These are phyloP conservation scores for Aspergillus pseudoterreus DNA, from an alignment of 2,329 filamentous ascomycete species.

Conservation along the genomic window DNA sequence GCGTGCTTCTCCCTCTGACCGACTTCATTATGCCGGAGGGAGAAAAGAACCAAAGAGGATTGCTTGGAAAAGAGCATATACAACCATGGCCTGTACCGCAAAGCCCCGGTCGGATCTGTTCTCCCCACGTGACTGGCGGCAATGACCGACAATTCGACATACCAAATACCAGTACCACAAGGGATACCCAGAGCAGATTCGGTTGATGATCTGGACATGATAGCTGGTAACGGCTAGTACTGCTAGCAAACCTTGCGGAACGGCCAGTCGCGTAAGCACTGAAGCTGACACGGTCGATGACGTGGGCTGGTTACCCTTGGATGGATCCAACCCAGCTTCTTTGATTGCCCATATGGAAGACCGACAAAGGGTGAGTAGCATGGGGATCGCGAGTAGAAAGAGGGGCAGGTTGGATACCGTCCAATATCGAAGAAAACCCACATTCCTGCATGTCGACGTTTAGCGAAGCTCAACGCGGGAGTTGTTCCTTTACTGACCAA, in stretches of 20 bases:
- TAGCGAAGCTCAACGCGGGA: not conserved
- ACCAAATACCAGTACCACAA: constrained; percentile 86
- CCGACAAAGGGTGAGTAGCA: constrained; percentile 63
- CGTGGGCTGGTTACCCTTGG: constrained; percentile 6
- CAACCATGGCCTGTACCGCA: constrained; percentile 65
- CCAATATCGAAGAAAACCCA: constrained; percentile 89
- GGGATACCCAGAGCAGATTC: constrained; percentile 82
- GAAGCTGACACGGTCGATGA: constrained; percentile 20
- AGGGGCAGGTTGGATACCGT: constrained; percentile 79
- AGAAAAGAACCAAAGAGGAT: constrained; percentile 85
- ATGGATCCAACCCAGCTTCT: constrained; percentile 14
- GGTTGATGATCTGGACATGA: constrained; percentile 90
- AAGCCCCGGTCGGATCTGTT: constrained; percentile 17
- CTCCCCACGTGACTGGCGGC: constrained; percentile 8
- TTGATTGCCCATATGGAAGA: constrained; percentile 55
- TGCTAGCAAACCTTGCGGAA: constrained; percentile 69
- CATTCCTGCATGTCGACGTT: constrained; percentile 61
- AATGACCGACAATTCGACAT: constrained; percentile 25
- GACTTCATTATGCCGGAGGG: constrained; percentile 65
- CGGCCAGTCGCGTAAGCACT: constrained; percentile 57
- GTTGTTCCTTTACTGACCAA: constrained; percentile 60
- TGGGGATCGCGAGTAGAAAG: constrained; percentile 77
- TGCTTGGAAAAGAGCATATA: constrained; percentile 80
- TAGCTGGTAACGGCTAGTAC: constrained; percentile 71
- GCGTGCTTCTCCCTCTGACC: not conserved